Evolutionary conservation across 441 rosid species (phyloP).

Genomic region (Lepidium campestre): DNA sequence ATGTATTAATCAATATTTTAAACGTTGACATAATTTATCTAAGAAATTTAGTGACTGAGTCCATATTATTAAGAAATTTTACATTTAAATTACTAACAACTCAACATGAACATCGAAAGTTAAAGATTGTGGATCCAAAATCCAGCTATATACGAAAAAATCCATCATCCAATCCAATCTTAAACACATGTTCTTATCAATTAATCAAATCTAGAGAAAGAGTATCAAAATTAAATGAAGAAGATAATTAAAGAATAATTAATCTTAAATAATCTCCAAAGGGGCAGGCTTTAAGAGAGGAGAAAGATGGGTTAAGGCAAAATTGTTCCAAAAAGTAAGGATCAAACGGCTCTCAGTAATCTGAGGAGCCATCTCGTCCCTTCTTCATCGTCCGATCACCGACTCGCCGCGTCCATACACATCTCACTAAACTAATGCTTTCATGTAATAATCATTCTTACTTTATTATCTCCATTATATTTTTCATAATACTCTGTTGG

Average conservation of each 20-base stretch:
- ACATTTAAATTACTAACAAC: background rate
- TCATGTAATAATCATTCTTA: background rate
- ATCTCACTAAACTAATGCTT: background rate
- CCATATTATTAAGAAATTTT: background rate
- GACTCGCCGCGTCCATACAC: constrained; percentile 23
- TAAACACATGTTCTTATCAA: constrained; percentile 1
- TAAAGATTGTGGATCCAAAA: background rate
- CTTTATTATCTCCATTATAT: constrained; percentile 12
- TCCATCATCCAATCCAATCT: constrained; percentile 13
- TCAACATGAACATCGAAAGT: background rate
- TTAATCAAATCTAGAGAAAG: background rate
- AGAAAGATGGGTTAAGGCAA: constrained; percentile 18
- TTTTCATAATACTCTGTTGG: background rate
- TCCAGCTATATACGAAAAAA: constrained; percentile 7
- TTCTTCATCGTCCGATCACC: constrained; percentile 28
- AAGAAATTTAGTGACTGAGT: background rate
- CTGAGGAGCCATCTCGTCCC: constrained; percentile 24
- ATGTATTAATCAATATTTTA: background rate
- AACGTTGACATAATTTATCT: background rate
- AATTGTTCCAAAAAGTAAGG: constrained; percentile 24
- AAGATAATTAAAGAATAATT: background rate
- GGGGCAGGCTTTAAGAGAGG: constrained; percentile 2
- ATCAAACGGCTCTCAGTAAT: constrained; percentile 26
- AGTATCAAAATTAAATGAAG: background rate
- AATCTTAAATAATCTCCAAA: constrained; percentile 1